These are phyloP conservation scores for Torulaspora delbrueckii DNA, from an alignment of 805 yeast genomes.

Conservation along the genomic window DNA sequence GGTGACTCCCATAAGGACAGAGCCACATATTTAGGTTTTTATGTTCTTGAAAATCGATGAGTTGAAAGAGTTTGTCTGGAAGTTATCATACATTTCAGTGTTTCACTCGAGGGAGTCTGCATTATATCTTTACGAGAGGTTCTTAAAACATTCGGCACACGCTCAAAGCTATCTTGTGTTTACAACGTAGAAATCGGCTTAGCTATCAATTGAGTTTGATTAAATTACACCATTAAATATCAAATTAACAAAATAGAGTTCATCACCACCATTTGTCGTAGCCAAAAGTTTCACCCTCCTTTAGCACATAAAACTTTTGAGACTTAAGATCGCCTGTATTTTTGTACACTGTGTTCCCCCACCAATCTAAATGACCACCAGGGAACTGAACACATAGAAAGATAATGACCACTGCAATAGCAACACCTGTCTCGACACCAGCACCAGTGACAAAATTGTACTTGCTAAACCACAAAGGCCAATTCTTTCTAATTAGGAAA, in stretches of 20 bases:
- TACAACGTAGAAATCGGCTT: neutral
- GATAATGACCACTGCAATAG: constrained; percentile 51
- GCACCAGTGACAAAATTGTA: constrained; percentile 57
- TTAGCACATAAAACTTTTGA: constrained; percentile 34
- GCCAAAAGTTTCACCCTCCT: constrained; percentile 46
- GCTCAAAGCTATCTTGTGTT: too few species aligned
- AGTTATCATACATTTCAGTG: too few species aligned
- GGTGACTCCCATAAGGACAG: neutral
- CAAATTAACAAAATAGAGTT: neutral
- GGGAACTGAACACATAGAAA: constrained; percentile 50
- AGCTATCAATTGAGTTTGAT: too few species aligned
- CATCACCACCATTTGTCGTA: constrained; percentile 44
- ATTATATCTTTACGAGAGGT: too few species aligned
- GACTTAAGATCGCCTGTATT: constrained; percentile 37
- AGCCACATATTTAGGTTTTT: neutral
- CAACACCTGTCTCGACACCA: constrained; percentile 61
- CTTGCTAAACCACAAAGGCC: constrained; percentile 54
- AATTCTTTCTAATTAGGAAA: constrained; percentile 43
- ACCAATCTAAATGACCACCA: constrained; percentile 44
- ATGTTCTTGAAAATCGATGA: too few species aligned
- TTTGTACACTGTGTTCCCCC: constrained; percentile 54
- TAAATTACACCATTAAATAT: neutral
- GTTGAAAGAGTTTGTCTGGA: too few species aligned
- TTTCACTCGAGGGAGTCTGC: too few species aligned
- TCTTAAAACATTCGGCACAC: too few species aligned